Evolutionary conservation across 73 alveolate species (phyloP), one percentile per base, ranked within the genome.

Genomic region (Loxodes magnus): DNA sequence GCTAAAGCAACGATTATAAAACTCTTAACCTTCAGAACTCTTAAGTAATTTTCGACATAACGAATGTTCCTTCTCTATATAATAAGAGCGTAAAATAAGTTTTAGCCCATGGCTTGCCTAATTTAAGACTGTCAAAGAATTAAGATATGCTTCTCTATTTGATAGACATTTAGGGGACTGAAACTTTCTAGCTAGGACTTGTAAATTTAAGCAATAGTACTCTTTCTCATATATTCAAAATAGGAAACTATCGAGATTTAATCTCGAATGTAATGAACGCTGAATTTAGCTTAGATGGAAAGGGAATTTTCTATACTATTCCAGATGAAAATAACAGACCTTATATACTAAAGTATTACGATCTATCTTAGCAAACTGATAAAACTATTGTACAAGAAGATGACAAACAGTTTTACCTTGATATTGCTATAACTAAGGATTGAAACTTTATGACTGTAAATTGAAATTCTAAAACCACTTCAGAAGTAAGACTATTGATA

Each of bases 401-500:
- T 14, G 69, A 64, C 51, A 76, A 61, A 25, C 38, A 49, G 0
- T 69, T 28, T 50, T 69, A 62, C 41, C 43, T 69, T 10, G 83
- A 69, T 38, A 17, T 69, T 14, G n/a, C 29, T 16, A 24, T 62
- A 63, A 48, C 78, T 4, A 69, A 69, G 51, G 78, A 69, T 31
- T 51, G 53, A 39, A 50, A 69, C 49, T 69, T 49, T 35, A 35
- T 64, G 21, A 43, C 63, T 17, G 21, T 69, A 1, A 24, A 37
- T n/a, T 38, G 71, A 26, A 25, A 43, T 15, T 59, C 72, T 0
- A 69, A 64, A 35, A 15, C 39, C n/a, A 16, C 37, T n/a, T 33
- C 73, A 15, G 90, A 77, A 37, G 67, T 82, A 20, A 70, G 52
- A 53, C 61, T n/a, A 35, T 82, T n/a, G 74, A 77, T 23, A 65